phyloP scores from a whole-genome alignment of 176 grass and related monocot species.

The Zea luxurians region DNA sequence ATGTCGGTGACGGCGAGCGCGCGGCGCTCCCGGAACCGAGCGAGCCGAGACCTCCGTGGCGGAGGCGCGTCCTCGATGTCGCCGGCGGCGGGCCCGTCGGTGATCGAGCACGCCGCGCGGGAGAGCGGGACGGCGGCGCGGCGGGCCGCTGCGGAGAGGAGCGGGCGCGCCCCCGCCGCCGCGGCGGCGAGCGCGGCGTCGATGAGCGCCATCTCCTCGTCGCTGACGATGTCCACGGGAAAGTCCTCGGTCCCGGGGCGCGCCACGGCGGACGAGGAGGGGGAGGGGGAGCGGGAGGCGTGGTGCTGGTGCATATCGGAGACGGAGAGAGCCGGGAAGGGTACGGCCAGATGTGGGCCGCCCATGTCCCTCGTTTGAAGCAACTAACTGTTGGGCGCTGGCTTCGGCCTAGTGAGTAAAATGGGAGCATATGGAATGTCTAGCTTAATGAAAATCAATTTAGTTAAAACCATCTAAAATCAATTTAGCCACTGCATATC shows the following conservation, averaged over 20 bases:
- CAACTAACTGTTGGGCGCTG: too few species aligned
- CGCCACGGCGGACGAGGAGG: neutral
- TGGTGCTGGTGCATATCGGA: slow-evolving; percentile 8
- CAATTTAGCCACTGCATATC: too few species aligned
- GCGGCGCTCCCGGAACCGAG: slow-evolving; percentile 52
- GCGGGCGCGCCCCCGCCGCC: slow-evolving; percentile 21
- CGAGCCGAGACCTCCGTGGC: slow-evolving; percentile 42
- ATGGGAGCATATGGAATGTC: too few species aligned
- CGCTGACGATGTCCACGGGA: slow-evolving; percentile 73
- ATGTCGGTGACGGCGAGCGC: slow-evolving; percentile 75
- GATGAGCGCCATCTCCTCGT: slow-evolving; percentile 87
- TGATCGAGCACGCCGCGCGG: slow-evolving; percentile 28
- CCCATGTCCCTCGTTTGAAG: neutral
- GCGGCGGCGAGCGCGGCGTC: slow-evolving; percentile 71
- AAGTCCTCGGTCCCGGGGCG: slow-evolving; percentile 13
- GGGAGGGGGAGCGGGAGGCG: neutral
- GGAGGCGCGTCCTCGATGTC: slow-evolving; percentile 71
- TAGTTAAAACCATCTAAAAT: too few species aligned
- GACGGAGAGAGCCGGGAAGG: neutral
- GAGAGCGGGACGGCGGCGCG: slow-evolving; percentile 35
- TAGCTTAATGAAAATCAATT: too few species aligned
- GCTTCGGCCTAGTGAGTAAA: too few species aligned
- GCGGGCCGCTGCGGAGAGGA: slow-evolving; percentile 38
- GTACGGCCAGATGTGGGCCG: neutral
- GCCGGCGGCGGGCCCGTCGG: slow-evolving; percentile 4